Evolutionary conservation across 1,139 yeast genomes (phyloP), one percentile per base, ranked within the genome.

Genomic region (Saccharomyces hybrid): DNA sequence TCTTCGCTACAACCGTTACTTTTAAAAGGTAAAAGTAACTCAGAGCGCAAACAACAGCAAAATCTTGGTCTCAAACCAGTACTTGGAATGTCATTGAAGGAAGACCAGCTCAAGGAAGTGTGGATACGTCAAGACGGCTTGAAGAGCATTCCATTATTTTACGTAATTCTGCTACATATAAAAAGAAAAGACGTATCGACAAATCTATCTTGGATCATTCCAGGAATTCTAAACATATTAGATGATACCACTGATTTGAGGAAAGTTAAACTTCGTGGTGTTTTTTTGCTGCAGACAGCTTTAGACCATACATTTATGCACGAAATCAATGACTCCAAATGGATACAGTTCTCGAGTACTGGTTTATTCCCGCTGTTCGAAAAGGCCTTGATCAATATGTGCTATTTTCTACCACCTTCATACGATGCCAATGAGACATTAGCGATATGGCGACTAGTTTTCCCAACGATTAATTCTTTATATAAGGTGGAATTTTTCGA

Each of bases 151-250:
- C 64, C 70, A 8, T 51, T 67, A 26, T 62, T 68, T 41, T 58
- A 60, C 53, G 52, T 55, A 2, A 58, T 67, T 4, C 52, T 68
- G 6, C 25, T 50, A 9, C 50, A 58, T 55, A 19, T 68, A 25
- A 51, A 54, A 14, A 57, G 57, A 19, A 51, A 53, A n/a, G 56
- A 62, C 19, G 52, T 69, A 1, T 64, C 70, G 3, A 47, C 62
- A 1, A 64, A 67, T 54, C 47, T 69, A 26, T 60, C 67, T 61
- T 69, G 72, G 72, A 64, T 69, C 13, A 62, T 62, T 5, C 71
- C 72, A 4, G 70, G 69, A 4, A 64, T 69, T n/a, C 53, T 68
- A 25, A 67, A 67, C 53, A 51, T 68, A 8, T 42, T 69, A 47
- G 71, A 68, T 50, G 68, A 67, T 52, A 62, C 68, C 1, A 58